Conservation (phyloP, 2,329 filamentous ascomycete genomes). For the Verticillium nubilum region DNA sequence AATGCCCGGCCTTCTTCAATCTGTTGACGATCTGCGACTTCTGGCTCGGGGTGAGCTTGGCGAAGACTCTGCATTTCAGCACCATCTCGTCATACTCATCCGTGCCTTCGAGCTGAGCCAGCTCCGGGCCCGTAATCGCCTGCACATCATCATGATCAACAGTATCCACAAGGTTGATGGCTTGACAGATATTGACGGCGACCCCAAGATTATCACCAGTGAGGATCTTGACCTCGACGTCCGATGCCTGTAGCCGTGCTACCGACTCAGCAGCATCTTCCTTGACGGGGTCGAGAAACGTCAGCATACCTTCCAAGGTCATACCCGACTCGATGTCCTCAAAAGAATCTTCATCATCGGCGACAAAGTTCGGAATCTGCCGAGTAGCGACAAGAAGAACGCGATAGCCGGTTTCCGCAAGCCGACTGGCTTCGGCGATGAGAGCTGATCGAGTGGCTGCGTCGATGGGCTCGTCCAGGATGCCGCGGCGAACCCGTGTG, state of each 20-base stretch:
- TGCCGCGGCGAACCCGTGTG: conserved; percentile 11
- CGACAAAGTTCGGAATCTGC: conserved; percentile 7
- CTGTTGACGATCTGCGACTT: conserved; percentile 19
- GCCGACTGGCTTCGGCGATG: conserved; percentile 6
- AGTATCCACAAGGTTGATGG: conserved; percentile 13
- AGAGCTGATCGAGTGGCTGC: conserved; percentile 9
- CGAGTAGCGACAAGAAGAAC: conserved; percentile 18
- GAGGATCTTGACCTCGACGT: conserved; percentile 21
- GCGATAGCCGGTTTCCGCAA: conserved; percentile 16
- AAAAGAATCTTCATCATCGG: conserved; percentile 14
- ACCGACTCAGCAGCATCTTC: conserved; percentile 20
- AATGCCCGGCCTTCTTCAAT: conserved; percentile 16
- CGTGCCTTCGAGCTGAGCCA: conserved; percentile 12
- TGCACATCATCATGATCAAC: conserved; percentile 13
- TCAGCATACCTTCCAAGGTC: conserved; percentile 20
- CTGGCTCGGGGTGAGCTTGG: conserved; percentile 20
- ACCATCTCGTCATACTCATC: conserved; percentile 17
- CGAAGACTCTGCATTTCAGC: conserved; percentile 19
- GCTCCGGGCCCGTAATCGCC: conserved; percentile 18
- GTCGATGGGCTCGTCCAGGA: conserved; percentile 12
- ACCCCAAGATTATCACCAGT: conserved; percentile 21
- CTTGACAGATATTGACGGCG: conserved; percentile 20
- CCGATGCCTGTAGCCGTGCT: conserved; percentile 13
- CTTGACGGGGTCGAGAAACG: conserved; percentile 21
- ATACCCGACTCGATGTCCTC: conserved; percentile 17